Evolutionary conservation across 148 eudicot species (phyloP).

Genomic region (Oxyria digyna): DNA sequence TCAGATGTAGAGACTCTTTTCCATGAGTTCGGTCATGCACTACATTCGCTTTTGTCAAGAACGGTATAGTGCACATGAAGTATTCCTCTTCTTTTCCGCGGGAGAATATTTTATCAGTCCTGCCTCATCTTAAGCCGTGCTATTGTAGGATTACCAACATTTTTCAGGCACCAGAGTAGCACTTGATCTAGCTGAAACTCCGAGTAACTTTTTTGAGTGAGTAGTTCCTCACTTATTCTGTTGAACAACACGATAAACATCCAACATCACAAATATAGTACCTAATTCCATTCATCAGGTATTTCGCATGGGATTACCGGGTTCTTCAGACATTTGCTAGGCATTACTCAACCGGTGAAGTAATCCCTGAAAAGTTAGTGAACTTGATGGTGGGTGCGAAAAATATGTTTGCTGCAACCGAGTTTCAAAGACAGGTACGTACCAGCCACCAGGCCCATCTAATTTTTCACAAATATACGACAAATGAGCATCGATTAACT

Average conservation of each 20-base stretch:
- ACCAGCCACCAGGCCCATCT: not conserved
- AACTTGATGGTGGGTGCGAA: conserved; percentile 57
- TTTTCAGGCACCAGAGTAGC: conserved; percentile 93
- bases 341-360: conserved; percentile 83
- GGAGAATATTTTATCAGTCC: not conserved
- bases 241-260: not conserved
- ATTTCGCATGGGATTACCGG: conserved; percentile 92
- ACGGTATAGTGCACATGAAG: conserved; percentile 38
- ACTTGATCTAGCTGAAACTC: conserved; percentile 96
- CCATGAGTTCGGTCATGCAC: conserved; percentile 99
- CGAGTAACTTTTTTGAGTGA: conserved; percentile 93
- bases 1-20: conserved; percentile 92
- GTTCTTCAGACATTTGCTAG: conserved; percentile 73
- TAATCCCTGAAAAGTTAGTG: conserved; percentile 73
- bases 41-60: conserved; percentile 89
- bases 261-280: not conserved
- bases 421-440: conserved; percentile 87
- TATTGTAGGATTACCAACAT: conserved; percentile 83
- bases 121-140: conserved; percentile 3
- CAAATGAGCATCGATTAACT: not conserved
- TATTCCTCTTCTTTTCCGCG: not conserved
- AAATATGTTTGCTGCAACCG: conserved; percentile 88
- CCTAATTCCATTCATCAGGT: conserved; percentile 28
- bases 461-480: not conserved
- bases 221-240: conserved; percentile 15